Base-by-base conservation (phyloP, 768 basidiomycete species). In the Tremella yokohamensis region DNA sequence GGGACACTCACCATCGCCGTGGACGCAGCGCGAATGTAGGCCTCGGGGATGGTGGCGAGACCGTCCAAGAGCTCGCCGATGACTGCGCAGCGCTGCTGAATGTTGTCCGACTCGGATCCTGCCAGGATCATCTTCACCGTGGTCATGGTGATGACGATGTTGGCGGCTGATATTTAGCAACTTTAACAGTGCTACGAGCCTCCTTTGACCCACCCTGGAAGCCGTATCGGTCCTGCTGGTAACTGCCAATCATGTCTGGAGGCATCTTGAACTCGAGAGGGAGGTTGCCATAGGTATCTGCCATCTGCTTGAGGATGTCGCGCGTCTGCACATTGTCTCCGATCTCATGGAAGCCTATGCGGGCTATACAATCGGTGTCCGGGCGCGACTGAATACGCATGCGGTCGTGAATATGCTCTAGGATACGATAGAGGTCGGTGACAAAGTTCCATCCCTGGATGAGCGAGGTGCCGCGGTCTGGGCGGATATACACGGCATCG, bases 391-490 rank as follows among this genome's bases (percentile, higher is more conserved):
- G 1, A 18, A 1, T 40, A 13, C 15, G 40, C 18, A 2, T 13
- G 40, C 2, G 40, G 40, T 40, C 18, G 40, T 15, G 13, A 2
- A 40, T 18, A 40, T 40, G 40, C 40, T 40, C 40, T 13, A 40
- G 40, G 40, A 40, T 40, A 18, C 40, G 40, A 40, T 40, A 40
- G 15, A 40, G 40, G 40, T 40, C 40, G 40, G 40, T 40, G 40
- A 40, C 40, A 18, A 40, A 40, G 40, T 40, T 40, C 40, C 40
- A 40, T 2, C 40, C 40, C 18, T 40, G 13, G 40, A 40, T 2
- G 40, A 40, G 40, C 40, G 40, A 40, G 15, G 40, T 40, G 40
- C 40, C 40, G 13, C 40, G 40, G 15, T 40, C 40, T 40, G 40
- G 40, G 18, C 13, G 40, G 15, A 40, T 13, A 13, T 40, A 18